Conservation (phyloP, 2,329 filamentous ascomycete genomes). For the Acrodontium crateriforme region DNA sequence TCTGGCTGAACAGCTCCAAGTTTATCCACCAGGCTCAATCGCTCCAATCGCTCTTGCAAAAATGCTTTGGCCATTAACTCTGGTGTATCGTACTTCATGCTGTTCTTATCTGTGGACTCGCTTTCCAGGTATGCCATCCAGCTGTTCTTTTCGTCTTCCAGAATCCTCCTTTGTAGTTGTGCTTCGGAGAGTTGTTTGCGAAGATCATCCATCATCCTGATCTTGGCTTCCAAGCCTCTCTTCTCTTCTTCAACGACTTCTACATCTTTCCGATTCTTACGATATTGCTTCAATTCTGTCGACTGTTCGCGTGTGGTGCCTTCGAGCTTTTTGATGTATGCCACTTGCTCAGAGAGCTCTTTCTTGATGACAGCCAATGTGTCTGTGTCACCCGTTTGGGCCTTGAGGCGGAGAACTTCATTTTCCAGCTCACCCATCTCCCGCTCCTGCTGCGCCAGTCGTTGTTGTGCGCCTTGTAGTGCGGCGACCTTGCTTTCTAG, state of each 20-base stretch:
- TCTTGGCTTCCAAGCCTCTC: conserved; percentile 59
- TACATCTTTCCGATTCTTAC: conserved; percentile 71
- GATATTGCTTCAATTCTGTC: conserved; percentile 65
- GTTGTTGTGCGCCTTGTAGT: conserved; percentile 49
- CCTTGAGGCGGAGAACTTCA: conserved; percentile 70
- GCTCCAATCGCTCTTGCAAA: conserved; percentile 67
- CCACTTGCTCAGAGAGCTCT: conserved; percentile 80
- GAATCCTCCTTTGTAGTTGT: conserved; percentile 65
- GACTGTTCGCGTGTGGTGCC: conserved; percentile 65
- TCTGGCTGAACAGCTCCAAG: conserved; percentile 70
- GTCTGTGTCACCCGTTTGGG: conserved; percentile 74
- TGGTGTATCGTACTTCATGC: conserved; percentile 69
- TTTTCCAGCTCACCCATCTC: conserved; percentile 65
- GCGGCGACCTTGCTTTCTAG: conserved; percentile 41
- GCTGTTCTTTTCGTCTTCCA: conserved; percentile 75
- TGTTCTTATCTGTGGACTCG: conserved; percentile 45
- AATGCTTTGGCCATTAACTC: conserved; percentile 77
- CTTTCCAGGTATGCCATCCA: conserved; percentile 78
- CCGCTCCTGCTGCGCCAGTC: conserved; percentile 53
- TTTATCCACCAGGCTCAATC: conserved; percentile 64
- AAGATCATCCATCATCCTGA: conserved; percentile 60
- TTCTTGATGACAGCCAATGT: conserved; percentile 73
- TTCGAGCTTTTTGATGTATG: conserved; percentile 79
- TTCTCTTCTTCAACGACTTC: conserved; percentile 96
- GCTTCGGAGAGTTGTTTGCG: conserved; percentile 67